Percentiles rank a stretch among this genome's conserved stretches.
Evolutionary conservation across 805 yeast species (phyloP).

Genomic region (Metschnikowia continentalis): DNA sequence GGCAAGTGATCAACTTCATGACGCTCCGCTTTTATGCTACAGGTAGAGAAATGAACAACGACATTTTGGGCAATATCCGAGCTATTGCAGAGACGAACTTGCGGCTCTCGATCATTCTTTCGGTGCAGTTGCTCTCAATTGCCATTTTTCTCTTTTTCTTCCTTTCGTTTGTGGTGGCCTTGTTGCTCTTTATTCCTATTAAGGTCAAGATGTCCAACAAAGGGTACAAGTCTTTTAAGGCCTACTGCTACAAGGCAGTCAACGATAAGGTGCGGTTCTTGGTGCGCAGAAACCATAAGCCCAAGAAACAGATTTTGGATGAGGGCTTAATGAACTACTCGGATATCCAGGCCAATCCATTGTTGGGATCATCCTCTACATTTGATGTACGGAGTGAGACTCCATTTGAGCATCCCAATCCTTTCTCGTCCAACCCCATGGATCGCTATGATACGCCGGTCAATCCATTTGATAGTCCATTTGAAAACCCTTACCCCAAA

Average conservation of each 20-base stretch:
- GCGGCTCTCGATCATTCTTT: slow-evolving; percentile 64
- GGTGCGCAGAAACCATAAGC: slow-evolving; percentile 41
- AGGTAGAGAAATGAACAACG: slow-evolving; percentile 41
- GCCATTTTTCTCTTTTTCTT: slow-evolving; percentile 70
- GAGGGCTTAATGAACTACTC: slow-evolving; percentile 25
- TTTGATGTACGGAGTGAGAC: slow-evolving; percentile 6
- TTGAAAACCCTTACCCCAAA: not conserved
- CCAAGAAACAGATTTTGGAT: slow-evolving; percentile 29
- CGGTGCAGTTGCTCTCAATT: slow-evolving; percentile 74
- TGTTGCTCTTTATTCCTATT: slow-evolving; percentile 50
- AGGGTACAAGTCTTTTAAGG: slow-evolving; percentile 46
- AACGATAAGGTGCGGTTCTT: slow-evolving; percentile 53
- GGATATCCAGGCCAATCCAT: slow-evolving; percentile 27
- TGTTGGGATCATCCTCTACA: slow-evolving; percentile 18
- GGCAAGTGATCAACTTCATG: slow-evolving; percentile 79
- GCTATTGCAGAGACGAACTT: slow-evolving; percentile 57
- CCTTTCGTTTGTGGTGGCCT: slow-evolving; percentile 50
- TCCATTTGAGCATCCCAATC: not conserved
- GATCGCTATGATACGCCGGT: not conserved
- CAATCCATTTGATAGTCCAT: not conserved
- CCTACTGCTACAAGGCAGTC: slow-evolving; percentile 57
- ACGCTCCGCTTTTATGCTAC: slow-evolving; percentile 55
- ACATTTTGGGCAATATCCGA: slow-evolving; percentile 45
- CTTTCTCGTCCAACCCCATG: not conserved
- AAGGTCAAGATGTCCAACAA: slow-evolving; percentile 38